Evolutionary conservation across 371 early-diverging fungal species (phyloP), one percentile per base, ranked within the genome.

Genomic region (Mucor velutinosus): DNA sequence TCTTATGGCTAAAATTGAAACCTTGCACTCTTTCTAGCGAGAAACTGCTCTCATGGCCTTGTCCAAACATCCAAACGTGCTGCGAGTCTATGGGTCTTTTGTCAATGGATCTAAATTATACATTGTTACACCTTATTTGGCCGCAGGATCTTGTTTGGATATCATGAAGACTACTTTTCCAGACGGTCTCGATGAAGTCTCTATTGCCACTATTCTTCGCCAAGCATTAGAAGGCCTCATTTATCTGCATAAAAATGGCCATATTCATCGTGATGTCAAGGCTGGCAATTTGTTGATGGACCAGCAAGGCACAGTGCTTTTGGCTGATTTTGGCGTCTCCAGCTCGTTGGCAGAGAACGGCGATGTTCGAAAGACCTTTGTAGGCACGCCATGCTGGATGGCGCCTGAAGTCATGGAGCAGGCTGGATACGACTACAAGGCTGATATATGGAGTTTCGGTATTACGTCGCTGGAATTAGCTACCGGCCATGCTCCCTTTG

Each of bases 361-460:
- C 3, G 94, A 93, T 47, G 81, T 83, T 47, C 77, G 95, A 58
- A 94, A 93, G 74, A 95, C 95, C 3, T 95, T 81, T 69, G 81
- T 81, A 12, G 81, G 81, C 33, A 81, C 81, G 8, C 94, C 94
- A 0, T 94, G 94, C 67, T 94, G 93, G 94, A 96, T 96, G 93
- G 95, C 95, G 17, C 93, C 93, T 7, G 92, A 89, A 71, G 89
- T 91, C 27, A 87, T 90, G 88, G 87, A 89, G 63, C 88, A 79
- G 64, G 85, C 90, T 11, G 92, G 91, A 10, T 95, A 96, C 76
- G 90, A 93, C 74, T 91, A 86, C 71, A 93, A 93, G 74, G 96
- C 95, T 1, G 97, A 96, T 71, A 94, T 94, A 62, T 96, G 95
- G 94, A 90, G 92, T 60, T 93, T 96, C 76, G 97, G 97, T 55